Percentiles rank a stretch among this genome's conserved stretches.
phyloP scores from a whole-genome alignment of 75 land plant species.

The Selaginella moellendorffii region DNA sequence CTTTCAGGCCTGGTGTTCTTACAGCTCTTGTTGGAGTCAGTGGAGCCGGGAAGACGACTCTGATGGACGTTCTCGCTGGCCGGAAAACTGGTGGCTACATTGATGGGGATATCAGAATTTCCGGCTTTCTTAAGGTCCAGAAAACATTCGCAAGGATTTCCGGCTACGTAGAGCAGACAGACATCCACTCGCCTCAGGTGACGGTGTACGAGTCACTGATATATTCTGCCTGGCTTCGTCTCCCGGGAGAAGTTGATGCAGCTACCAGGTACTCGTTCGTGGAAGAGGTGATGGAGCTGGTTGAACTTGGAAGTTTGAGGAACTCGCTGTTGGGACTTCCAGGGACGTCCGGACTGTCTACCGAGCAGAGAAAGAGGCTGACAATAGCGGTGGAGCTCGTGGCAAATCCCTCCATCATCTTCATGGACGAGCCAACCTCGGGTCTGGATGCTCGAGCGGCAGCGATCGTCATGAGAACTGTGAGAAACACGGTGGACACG shows the following conservation, averaged over 20 bases:
- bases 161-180: constrained; percentile 23
- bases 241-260: too few relatives aligned
- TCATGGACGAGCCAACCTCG: too few relatives aligned
- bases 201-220: too few relatives aligned
- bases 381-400: too few relatives aligned
- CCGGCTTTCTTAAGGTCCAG: constrained; percentile 19
- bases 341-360: constrained; percentile 17
- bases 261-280: too few relatives aligned
- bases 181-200: too few relatives aligned
- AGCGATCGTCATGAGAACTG: constrained; percentile 19
- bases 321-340: constrained; percentile 14
- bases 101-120: constrained; percentile 22
- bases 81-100: too few relatives aligned
- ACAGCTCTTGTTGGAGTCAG: constrained; percentile 23
- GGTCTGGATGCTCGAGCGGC: constrained; percentile 23
- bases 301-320: constrained; percentile 14
- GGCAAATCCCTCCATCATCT: too few relatives aligned
- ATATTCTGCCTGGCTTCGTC: too few relatives aligned
- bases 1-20: constrained; percentile 23
- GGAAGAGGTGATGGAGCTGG: constrained; percentile 21
- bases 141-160: constrained; percentile 21
- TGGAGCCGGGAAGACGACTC: constrained; percentile 26
- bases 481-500: too few relatives aligned
- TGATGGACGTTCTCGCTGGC: too few relatives aligned
- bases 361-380: constrained; percentile 17